Percentiles rank a stretch among this genome's conserved stretches.
Conservation (phyloP, 2,329 filamentous ascomycete species). For the Purpureocillium lavendulum region DNA sequence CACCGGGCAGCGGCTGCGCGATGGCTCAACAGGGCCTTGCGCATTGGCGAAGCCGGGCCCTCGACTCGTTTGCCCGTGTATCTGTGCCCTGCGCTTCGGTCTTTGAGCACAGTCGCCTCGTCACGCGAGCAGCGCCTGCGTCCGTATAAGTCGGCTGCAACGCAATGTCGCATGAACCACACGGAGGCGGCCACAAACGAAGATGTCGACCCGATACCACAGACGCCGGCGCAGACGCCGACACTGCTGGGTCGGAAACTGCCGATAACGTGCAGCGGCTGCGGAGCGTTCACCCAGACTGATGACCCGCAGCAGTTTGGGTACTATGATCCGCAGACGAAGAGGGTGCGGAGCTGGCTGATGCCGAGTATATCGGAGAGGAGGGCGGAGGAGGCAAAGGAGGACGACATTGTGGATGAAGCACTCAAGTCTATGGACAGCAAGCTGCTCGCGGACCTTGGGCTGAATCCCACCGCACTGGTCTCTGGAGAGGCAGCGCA, state of each 20-base stretch:
- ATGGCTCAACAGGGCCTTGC: constrained; percentile 34
- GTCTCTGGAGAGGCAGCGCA: constrained; percentile 18
- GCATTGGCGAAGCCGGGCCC: constrained; percentile 28
- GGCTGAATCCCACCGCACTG: constrained; percentile 34
- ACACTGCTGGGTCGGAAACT: constrained; percentile 21
- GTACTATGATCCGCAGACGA: constrained; percentile 46
- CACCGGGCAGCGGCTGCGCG: constrained; percentile 33
- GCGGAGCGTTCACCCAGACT: constrained; percentile 56
- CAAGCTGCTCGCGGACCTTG: constrained; percentile 33
- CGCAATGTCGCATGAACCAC: constrained; percentile 17
- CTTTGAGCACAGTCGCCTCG: constrained; percentile 4
- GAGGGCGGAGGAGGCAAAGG: constrained; percentile 14
- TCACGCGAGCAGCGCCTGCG: constrained; percentile 4
- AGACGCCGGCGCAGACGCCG: neutral
- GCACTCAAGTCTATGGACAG: constrained; percentile 33
- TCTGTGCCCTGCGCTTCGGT: constrained; percentile 36
- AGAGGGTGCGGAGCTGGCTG: constrained; percentile 40
- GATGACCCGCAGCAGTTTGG: constrained; percentile 40
- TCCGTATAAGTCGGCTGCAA: constrained; percentile 3
- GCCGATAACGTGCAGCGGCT: constrained; percentile 53
- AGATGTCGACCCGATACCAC: neutral
- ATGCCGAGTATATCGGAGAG: constrained; percentile 11
- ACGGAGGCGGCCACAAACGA: constrained; percentile 10
- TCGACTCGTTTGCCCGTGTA: constrained; percentile 35
- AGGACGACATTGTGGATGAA: constrained; percentile 39